Percentiles rank a stretch among this genome's conserved stretches.
phyloP scores from a whole-genome alignment of 768 basidiomycete genomes.

The Hypsizygus marmoreus region DNA sequence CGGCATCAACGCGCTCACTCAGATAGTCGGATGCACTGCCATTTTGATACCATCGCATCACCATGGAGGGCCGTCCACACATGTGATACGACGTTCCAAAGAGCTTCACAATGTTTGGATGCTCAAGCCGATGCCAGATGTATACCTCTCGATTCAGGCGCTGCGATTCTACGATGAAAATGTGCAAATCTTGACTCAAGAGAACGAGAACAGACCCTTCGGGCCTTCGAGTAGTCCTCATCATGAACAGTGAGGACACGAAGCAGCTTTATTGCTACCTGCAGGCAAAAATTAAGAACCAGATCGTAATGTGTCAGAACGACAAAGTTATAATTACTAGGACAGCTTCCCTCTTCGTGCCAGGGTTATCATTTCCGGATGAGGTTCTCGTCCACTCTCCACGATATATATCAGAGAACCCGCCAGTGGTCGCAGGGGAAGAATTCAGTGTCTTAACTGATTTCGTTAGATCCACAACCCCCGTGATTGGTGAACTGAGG shows the following conservation, averaged over 20 bases:
- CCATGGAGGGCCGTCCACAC: slow-evolving; percentile 35
- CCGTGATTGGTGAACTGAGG: slow-evolving; percentile 29
- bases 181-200: background rate
- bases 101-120: slow-evolving; percentile 49
- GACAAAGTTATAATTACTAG: slow-evolving; percentile 6
- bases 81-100: slow-evolving; percentile 47
- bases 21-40: slow-evolving; percentile 47
- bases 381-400: slow-evolving; percentile 33
- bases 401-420: slow-evolving; percentile 50
- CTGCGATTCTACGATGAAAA: slow-evolving; percentile 20
- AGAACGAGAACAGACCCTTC: slow-evolving; percentile 24
- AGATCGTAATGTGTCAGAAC: background rate
- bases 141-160: slow-evolving; percentile 46
- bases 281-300: background rate
- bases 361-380: slow-evolving; percentile 1
- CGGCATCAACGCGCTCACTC: slow-evolving; percentile 32
- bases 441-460: slow-evolving; percentile 24
- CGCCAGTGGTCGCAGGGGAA: slow-evolving; percentile 44
- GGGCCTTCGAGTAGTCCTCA: slow-evolving; percentile 35
- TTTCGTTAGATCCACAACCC: slow-evolving; percentile 35
- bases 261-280: slow-evolving; percentile 53
- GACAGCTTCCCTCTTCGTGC: slow-evolving; percentile 11
- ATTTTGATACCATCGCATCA: slow-evolving; percentile 51
- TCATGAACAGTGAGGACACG: slow-evolving; percentile 34
- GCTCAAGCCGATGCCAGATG: slow-evolving; percentile 50